Evolutionary conservation across 2,329 filamentous ascomycete species (phyloP), one percentile per base, ranked within the genome.

Genomic region (Colletotrichum sp.): DNA sequence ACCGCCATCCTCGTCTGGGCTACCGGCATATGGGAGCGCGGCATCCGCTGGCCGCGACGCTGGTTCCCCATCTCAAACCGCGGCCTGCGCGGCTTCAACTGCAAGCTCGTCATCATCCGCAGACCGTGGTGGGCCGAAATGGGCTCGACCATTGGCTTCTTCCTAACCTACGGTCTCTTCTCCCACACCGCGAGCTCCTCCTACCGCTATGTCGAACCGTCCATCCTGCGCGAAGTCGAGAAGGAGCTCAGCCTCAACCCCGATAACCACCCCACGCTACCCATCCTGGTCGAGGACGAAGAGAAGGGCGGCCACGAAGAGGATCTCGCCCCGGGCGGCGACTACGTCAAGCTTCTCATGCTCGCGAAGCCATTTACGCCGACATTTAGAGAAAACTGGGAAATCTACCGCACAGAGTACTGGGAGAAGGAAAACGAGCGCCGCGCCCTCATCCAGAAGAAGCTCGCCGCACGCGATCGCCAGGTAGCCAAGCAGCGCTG

Each of bases 361-460:
- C 90, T 98, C 13, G 95, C 97, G 1, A 99, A 99, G 83, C 96
- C 96, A 0, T 99, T 99, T 82, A 98, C 95, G 7, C 94, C 97
- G 0, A 95, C 95, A 63, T 99, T 99, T 82, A 91, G 97, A 24
- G 96, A 99, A 83, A 98, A 98, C 78, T 99, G 97, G 97, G 97
- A 99, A 82, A 89, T 96, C 18, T 99, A 98, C 85, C 91, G 97
- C 69, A 93, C 94, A 39, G 96, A 98, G 76, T 99, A 98, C 85
- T 99, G 97, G 97, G 96, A 98, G 80, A 93, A 93, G 77, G 97
- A 99, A 84, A 99, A 99, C 82, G 95, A 98, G 83, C 93, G 96
- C 3, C 92, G 97, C 15, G 91, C 93, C 4, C 86, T 94, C 73
- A 87, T 98, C 28, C 90, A 95, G 57, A 82, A 89, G 59, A 94